phyloP scores from a whole-genome alignment of 2,329 filamentous ascomycete species.

The Metarhizium guizhouense region DNA sequence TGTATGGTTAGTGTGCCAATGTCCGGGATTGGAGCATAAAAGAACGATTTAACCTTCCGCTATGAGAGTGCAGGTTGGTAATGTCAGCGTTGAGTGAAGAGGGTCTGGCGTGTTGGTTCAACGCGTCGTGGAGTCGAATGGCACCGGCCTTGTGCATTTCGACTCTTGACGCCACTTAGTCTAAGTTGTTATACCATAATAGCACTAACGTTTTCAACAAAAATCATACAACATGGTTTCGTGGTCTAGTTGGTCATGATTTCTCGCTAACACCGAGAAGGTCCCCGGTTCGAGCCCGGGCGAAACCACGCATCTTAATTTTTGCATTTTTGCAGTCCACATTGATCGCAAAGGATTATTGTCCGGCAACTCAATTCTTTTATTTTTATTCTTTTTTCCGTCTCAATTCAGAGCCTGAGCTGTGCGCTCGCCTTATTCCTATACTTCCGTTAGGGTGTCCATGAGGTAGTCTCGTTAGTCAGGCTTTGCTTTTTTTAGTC shows the following conservation, averaged over 20 bases:
- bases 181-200: no score
- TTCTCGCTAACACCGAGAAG: slow-evolving; percentile 30
- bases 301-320: slow-evolving; percentile 20
- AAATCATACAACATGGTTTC: slow-evolving; percentile 14
- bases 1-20: background rate
- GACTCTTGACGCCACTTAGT: no score
- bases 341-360: no score
- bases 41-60: background rate
- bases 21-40: background rate
- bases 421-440: no score
- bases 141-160: no score
- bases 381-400: no score
- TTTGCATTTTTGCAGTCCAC: background rate
- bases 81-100: background rate
- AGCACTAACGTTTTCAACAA: background rate
- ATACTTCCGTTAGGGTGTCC: no score
- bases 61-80: background rate
- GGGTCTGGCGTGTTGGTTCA: slow-evolving; percentile 2
- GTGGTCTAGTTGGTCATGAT: slow-evolving; percentile 31
- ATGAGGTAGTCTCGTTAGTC: no score
- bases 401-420: no score
- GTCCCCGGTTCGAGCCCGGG: slow-evolving; percentile 30
- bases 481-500: no score
- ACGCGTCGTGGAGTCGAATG: background rate
- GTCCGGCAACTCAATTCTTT: no score